Percentiles rank a stretch among this genome's conserved stretches.
phyloP scores from a whole-genome alignment of 2,329 filamentous ascomycete species.

The Cercospora beticola region DNA sequence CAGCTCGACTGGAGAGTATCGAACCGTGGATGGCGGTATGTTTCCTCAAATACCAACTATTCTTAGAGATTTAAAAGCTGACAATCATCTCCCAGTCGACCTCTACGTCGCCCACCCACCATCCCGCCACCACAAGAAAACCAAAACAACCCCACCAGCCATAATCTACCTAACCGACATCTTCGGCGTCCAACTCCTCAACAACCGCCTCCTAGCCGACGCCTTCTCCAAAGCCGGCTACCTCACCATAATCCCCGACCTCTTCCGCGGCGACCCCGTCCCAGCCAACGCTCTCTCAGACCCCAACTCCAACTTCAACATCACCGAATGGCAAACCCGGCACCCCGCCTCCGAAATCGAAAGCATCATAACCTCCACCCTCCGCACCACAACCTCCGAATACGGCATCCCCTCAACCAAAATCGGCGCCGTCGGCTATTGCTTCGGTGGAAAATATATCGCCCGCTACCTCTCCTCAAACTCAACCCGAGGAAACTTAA shows the following conservation, averaged over 20 bases:
- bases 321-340: constrained; percentile 46
- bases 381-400: constrained; percentile 53
- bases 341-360: constrained; percentile 48
- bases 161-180: constrained; percentile 39
- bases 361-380: constrained; percentile 46
- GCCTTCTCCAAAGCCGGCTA: constrained; percentile 37
- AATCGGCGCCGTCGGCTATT: constrained; percentile 69
- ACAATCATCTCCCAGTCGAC: constrained; percentile 17
- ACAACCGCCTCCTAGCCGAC: constrained; percentile 40
- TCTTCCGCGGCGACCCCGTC: constrained; percentile 38
- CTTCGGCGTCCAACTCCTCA: constrained; percentile 36
- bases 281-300: constrained; percentile 30
- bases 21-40: constrained; percentile 21
- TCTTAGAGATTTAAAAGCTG: not conserved
- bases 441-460: constrained; percentile 75
- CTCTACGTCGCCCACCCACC: constrained; percentile 27
- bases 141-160: constrained; percentile 22
- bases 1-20: constrained; percentile 22
- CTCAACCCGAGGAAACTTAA: constrained; percentile 44
- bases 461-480: constrained; percentile 54
- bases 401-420: constrained; percentile 48
- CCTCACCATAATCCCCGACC: constrained; percentile 37
- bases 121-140: constrained; percentile 7
- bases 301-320: constrained; percentile 41
- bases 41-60: not conserved